Conservation (phyloP, 1,139 yeast genomes). For the Zygotorulaspora mrakii region DNA sequence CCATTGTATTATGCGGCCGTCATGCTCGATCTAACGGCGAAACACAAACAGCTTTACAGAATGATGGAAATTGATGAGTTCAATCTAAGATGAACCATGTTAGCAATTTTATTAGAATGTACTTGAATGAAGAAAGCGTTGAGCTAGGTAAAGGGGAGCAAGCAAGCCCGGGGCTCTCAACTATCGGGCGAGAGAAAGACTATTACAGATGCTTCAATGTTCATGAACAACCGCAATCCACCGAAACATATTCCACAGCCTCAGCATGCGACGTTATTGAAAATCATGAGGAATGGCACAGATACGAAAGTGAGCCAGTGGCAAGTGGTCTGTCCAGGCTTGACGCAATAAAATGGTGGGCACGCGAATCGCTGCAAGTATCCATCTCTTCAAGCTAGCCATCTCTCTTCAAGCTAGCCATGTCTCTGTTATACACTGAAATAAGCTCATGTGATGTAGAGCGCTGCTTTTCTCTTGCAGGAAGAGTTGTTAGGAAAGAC, state of each 20-base stretch:
- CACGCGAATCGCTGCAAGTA: constrained; percentile 1
- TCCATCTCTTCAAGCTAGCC: too few relatives aligned
- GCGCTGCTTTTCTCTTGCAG: constrained; percentile 6
- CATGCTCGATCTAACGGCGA: too few relatives aligned
- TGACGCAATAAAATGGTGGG: constrained; percentile 13
- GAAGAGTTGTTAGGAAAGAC: constrained; percentile 6
- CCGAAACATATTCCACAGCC: background rate
- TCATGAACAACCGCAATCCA: background rate
- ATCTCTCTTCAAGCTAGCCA: constrained; percentile 9
- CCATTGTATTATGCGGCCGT: too few relatives aligned
- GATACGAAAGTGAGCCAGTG: constrained; percentile 3
- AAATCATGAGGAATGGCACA: constrained; percentile 3
- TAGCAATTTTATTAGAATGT: too few relatives aligned
- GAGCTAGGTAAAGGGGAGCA: background rate
- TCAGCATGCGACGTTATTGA: background rate
- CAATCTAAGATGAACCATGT: too few relatives aligned
- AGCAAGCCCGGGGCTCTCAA: background rate
- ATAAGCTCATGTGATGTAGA: constrained; percentile 9
- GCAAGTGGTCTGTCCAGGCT: background rate
- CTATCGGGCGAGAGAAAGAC: background rate
- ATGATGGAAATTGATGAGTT: too few relatives aligned
- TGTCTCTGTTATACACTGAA: constrained; percentile 9
- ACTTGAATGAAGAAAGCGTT: too few relatives aligned
- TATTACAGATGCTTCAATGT: background rate
- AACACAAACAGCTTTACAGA: too few relatives aligned